Evolutionary conservation across 148 eudicot genomes (phyloP), one percentile per base, ranked within the genome.

Genomic region (Hydrangea macrophylla): DNA sequence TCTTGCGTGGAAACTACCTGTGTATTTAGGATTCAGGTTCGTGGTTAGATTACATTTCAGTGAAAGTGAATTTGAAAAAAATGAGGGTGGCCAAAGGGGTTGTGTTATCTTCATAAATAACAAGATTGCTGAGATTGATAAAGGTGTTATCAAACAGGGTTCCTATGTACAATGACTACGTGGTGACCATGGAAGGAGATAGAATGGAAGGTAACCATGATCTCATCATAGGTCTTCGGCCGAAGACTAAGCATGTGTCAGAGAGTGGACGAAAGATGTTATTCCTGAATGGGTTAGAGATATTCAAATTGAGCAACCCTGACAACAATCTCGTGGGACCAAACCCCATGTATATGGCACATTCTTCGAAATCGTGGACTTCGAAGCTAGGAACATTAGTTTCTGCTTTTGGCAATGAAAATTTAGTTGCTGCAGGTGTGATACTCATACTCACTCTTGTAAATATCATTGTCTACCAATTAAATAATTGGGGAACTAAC

Each of bases 41-140:
- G 6, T 84, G 36, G 58, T 81, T n/a, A 76, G 88, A 75, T 76
- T 84, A 1, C 88, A 78, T 79, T 61, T 76, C 5, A 68, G 81
- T 26, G 83, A 81, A 61, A 26, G 73, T 17, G 76, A 65, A n/a
- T 6, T 0, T 1, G 15, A 13, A 12, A 50, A 73, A 2, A 70
- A 65, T 2, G 64, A 42, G 10, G 27, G 23, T 9, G 32, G 8
- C 4, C 48, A 65, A 1, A 72, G 35, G 48, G 36, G 27, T 13
- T 78, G 76, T 44, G 10, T 17, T 18, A 63, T 86, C 11, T 58
- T 69, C n/a, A 68, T 86, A 3, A 71, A 67, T 33, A 51, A 75
- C 23, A n/a, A 31, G 60, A 26, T 63, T 8, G 83, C 70, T n/a
- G 76, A 74, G 22, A 6, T 27, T 27, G n/a, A 17, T 18, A 60